Percentiles rank a stretch among this genome's conserved stretches.
Evolutionary conservation across 176 grass and related monocot genomes (phyloP).

Genomic region (Oryza australiensis): DNA sequence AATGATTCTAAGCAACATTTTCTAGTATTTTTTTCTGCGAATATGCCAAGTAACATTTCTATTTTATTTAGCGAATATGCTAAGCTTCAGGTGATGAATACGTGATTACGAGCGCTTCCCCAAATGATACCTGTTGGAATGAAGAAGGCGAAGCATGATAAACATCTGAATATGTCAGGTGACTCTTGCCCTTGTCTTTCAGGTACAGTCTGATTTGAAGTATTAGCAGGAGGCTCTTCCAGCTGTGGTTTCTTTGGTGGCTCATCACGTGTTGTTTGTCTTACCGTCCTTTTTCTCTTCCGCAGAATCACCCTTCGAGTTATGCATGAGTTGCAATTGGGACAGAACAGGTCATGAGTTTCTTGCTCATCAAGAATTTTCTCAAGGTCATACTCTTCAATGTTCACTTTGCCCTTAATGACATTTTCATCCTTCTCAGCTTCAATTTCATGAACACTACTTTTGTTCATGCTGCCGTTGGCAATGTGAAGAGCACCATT

Average conservation of each 20-base stretch:
- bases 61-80: too few species aligned
- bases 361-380: constrained; percentile 81
- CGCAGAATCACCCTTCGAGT: constrained; percentile 81
- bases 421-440: constrained; percentile 10
- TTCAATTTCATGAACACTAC: constrained; percentile 28
- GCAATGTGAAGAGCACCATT: constrained; percentile 9
- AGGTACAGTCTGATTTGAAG: constrained; percentile 7
- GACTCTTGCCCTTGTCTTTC: constrained; percentile 29
- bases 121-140: constrained; percentile 70
- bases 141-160: constrained; percentile 93
- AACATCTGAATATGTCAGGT: constrained; percentile 74
- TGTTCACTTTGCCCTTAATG: constrained; percentile 1
- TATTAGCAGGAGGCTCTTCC: not conserved
- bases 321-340: constrained; percentile 88
- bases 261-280: constrained; percentile 23
- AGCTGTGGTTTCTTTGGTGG: constrained; percentile 49
- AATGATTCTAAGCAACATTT: not conserved
- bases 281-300: constrained; percentile 73
- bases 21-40: too few species aligned
- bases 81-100: not conserved
- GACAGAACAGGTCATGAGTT: constrained; percentile 79
- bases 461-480: constrained; percentile 8
- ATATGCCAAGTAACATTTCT: too few species aligned
- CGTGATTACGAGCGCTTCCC: not conserved
- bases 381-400: constrained; percentile 66